Evolutionary conservation across 2,329 filamentous ascomycete genomes (phyloP).

Genomic region (Xylariaceae sp.): DNA sequence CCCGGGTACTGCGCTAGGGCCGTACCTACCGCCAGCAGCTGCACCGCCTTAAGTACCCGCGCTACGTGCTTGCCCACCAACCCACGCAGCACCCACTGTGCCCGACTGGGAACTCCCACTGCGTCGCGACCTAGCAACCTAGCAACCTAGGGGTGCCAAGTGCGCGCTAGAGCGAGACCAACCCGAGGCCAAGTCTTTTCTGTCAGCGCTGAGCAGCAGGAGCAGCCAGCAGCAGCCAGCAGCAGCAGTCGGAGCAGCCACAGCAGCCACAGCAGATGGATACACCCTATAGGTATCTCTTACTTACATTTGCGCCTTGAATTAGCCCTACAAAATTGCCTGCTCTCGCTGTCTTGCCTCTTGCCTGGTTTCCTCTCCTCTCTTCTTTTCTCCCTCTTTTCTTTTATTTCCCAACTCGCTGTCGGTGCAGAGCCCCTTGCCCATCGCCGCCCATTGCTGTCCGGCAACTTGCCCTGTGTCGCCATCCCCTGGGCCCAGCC

Average conservation of each 20-base stretch:
- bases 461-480: slow-evolving; percentile 30
- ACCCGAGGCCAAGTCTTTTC: slow-evolving; percentile 6
- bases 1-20: background rate
- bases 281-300: background rate
- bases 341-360: slow-evolving; percentile 21
- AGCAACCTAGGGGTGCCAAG: slow-evolving; percentile 1
- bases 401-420: slow-evolving; percentile 3
- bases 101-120: background rate
- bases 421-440: slow-evolving; percentile 7
- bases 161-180: background rate
- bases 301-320: slow-evolving; percentile 3
- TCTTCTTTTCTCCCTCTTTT: slow-evolving; percentile 4
- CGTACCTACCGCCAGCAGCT: background rate
- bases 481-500: slow-evolving; percentile 32
- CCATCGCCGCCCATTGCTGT: slow-evolving; percentile 19
- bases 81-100: background rate
- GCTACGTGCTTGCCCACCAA: background rate
- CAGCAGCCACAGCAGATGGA: slow-evolving; percentile 12
- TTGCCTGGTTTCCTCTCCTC: slow-evolving; percentile 3
- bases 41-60: background rate
- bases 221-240: slow-evolving; percentile 7
- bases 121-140: slow-evolving; percentile 1
- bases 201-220: slow-evolving; percentile 1
- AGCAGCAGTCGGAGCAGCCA: slow-evolving; percentile 4
- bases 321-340: slow-evolving; percentile 31